Conservation (phyloP, 441 rosid species). For the Arabidopsis hybrid region DNA sequence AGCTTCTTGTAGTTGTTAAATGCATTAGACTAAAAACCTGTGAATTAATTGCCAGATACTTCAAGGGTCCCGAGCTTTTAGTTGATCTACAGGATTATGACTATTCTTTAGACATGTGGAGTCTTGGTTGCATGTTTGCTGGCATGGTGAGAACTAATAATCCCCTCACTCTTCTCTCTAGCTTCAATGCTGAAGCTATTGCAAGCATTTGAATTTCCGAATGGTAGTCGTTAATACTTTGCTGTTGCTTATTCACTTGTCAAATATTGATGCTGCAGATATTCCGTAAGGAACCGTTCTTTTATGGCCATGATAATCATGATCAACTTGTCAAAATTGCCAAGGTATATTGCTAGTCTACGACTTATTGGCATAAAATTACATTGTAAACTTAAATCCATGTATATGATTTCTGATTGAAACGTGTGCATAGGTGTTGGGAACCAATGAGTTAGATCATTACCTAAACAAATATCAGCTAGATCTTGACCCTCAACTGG, state of each 20-base stretch:
- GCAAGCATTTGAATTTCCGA: not conserved
- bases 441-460: conserved; percentile 84
- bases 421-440: conserved; percentile 61
- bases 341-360: conserved; percentile 57
- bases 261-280: conserved; percentile 50
- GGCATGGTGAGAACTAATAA: conserved; percentile 78
- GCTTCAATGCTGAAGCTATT: not conserved
- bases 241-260: conserved; percentile 1
- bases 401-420: not conserved
- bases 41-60: conserved; percentile 58
- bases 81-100: conserved; percentile 92
- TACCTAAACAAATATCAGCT: conserved; percentile 84
- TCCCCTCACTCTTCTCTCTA: not conserved
- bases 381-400: not conserved
- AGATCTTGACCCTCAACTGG: conserved; percentile 89
- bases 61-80: conserved; percentile 90
- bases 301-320: conserved; percentile 95
- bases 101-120: conserved; percentile 95
- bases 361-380: not conserved
- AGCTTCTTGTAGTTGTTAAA: not conserved
- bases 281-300: conserved; percentile 90
- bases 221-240: too few relatives aligned
- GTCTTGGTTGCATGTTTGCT: conserved; percentile 96
- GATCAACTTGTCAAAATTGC: conserved; percentile 96
- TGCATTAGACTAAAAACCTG: not conserved